Evolutionary conservation across 768 basidiomycete genomes (phyloP).

Genomic region (Fomitopsis serialis): DNA sequence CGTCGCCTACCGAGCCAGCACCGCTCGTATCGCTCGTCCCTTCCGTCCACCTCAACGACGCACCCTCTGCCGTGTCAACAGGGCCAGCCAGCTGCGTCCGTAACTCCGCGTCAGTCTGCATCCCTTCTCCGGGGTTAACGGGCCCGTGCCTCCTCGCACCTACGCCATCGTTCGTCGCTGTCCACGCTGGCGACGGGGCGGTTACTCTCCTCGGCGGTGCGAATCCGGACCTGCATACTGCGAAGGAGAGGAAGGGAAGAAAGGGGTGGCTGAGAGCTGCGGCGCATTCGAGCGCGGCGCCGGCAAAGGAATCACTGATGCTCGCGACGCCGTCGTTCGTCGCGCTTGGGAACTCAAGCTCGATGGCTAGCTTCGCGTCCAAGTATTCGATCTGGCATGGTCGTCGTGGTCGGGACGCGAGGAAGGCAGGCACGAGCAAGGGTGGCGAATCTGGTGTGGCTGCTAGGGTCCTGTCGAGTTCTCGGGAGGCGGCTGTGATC

Average conservation of each 20-base stretch:
- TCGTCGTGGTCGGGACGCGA: not conserved
- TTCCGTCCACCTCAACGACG: too few species aligned
- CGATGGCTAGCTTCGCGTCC: not conserved
- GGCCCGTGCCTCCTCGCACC: not conserved
- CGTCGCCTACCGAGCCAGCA: too few species aligned
- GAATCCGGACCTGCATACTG: not conserved
- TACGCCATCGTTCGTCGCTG: not conserved
- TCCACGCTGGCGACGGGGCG: not conserved
- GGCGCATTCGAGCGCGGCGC: not conserved
- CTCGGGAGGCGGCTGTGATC: too few species aligned
- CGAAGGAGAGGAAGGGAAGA: not conserved
- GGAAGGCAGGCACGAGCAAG: not conserved
- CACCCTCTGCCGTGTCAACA: too few species aligned
- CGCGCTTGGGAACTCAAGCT: not conserved
- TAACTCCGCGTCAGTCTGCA: not conserved
- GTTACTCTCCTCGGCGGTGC: not conserved
- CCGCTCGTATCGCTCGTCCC: too few species aligned
- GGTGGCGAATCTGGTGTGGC: not conserved
- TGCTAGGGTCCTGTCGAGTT: too few species aligned
- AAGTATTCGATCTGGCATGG: not conserved
- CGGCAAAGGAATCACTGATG: not conserved
- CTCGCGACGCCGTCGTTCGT: not conserved
- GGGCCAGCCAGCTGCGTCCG: not conserved
- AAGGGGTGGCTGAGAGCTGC: too few species aligned
- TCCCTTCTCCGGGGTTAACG: not conserved